A percentile compares a stretch with the other conserved stretches of the same genome.
These are phyloP conservation scores for Zalaria obscura DNA, from an alignment of 2,329 filamentous ascomycete genomes.

Conservation along the genomic window DNA sequence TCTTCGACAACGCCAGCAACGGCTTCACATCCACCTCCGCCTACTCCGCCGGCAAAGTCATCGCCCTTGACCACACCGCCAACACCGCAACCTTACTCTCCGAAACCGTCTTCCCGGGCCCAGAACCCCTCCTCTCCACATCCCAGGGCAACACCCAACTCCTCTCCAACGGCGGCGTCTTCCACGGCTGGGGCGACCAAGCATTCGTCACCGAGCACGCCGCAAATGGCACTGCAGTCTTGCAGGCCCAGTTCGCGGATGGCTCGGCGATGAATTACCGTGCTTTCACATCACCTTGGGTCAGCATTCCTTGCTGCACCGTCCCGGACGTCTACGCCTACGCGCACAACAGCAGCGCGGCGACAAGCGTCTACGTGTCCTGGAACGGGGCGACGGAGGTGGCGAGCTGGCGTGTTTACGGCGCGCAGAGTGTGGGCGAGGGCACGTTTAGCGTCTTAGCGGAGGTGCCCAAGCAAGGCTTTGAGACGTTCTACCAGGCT, in stretches of 20 bases:
- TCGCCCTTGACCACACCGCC: constrained; percentile 10
- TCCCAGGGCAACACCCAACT: constrained; percentile 38
- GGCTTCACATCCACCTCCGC: constrained; percentile 7
- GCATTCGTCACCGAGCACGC: constrained; percentile 23
- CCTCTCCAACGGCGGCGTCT: constrained; percentile 34
- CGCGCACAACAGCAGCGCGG: constrained; percentile 9
- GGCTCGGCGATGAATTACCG: constrained; percentile 33
- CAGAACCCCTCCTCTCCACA: constrained; percentile 22
- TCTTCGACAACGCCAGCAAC: constrained; percentile 37
- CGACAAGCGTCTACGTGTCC: constrained; percentile 31
- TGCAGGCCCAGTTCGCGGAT: constrained; percentile 31
- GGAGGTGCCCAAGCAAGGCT: constrained; percentile 6
- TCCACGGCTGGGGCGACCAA: constrained; percentile 39
- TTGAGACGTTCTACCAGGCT: constrained; percentile 11
- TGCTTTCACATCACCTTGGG: constrained; percentile 27
- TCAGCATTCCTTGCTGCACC: constrained; percentile 25
- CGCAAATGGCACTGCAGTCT: constrained; percentile 30
- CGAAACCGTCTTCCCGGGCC: constrained; percentile 7
- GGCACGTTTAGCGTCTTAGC: constrained; percentile 6
- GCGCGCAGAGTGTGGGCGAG: constrained; percentile 6
- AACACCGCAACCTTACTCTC: constrained; percentile 9
- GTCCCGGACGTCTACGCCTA: constrained; percentile 23
- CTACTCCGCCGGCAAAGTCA: constrained; percentile 11
- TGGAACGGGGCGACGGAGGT: constrained; percentile 33
- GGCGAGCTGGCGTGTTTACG: constrained; percentile 33